Evolutionary conservation across 129 eudicot genomes (phyloP).

Genomic region (Saposhnikovia divaricata): DNA sequence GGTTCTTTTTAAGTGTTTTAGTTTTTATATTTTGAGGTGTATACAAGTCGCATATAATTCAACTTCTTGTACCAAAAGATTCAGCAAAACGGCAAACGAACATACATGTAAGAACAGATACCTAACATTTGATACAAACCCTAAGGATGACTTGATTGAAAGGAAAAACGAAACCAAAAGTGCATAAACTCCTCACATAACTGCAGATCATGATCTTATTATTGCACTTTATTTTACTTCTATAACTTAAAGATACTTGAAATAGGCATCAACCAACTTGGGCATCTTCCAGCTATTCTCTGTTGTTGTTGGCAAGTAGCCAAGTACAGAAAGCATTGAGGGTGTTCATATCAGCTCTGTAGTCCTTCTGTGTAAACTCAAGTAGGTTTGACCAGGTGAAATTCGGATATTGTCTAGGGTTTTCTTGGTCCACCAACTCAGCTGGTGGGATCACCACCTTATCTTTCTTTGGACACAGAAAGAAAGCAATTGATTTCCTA

Average conservation of each 20-base stretch:
- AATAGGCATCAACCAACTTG: not conserved
- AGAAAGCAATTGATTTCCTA: constrained; percentile 80
- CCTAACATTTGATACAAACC: not conserved
- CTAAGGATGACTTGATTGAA: not conserved
- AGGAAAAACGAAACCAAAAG: not conserved
- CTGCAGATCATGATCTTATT: not conserved
- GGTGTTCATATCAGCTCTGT: constrained; percentile 86
- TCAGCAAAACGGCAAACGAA: no score
- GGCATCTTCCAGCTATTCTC: not conserved
- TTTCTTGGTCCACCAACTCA: constrained; percentile 56
- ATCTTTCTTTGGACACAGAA: constrained; percentile 71
- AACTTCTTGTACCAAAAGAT: not conserved
- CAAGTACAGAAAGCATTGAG: constrained; percentile 58
- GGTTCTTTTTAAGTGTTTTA: no score
- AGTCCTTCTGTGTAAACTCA: constrained; percentile 76
- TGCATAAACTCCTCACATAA: not conserved
- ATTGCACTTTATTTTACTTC: not conserved
- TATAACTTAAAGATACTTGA: not conserved
- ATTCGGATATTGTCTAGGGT: constrained; percentile 74
- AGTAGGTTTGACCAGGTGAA: constrained; percentile 70
- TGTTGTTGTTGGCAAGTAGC: constrained; percentile 17
- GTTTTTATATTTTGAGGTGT: not conserved
- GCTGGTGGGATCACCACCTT: constrained; percentile 77
- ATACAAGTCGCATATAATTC: not conserved
- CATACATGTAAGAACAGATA: no score